Conservation (phyloP, 2,329 filamentous ascomycete genomes). For the Ascochyta fabae region DNA sequence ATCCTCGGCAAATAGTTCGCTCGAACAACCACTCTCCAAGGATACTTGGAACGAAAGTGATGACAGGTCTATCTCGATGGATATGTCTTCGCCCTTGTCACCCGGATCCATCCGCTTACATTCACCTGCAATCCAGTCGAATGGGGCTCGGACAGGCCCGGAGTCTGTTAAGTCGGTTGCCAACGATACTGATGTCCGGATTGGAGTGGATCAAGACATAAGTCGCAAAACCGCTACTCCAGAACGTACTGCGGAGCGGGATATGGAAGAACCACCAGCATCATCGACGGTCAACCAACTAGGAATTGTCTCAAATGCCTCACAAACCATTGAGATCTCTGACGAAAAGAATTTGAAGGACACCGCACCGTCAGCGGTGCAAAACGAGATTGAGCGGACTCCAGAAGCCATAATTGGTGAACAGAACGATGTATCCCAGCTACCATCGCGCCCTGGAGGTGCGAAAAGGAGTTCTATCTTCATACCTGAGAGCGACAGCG, state of each 20-base stretch:
- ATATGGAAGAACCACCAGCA: not conserved
- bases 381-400: not conserved
- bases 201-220: not conserved
- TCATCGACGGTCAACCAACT: not conserved
- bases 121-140: not conserved
- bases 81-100: not conserved
- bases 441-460: no score
- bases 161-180: not conserved
- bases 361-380: no score
- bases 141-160: not conserved
- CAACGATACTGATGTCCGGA: not conserved
- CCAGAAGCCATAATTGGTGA: not conserved
- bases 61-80: not conserved
- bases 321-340: not conserved
- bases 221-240: not conserved
- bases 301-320: not conserved
- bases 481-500: no score
- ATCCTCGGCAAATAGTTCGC: no score
- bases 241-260: slow-evolving; percentile 1
- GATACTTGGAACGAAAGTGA: not conserved
- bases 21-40: not conserved
- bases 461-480: no score
- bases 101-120: not conserved
- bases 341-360: not conserved
- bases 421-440: no score